Evolutionary conservation across 2,329 filamentous ascomycete genomes (phyloP).

Genomic region (Aureobasidium sp.): DNA sequence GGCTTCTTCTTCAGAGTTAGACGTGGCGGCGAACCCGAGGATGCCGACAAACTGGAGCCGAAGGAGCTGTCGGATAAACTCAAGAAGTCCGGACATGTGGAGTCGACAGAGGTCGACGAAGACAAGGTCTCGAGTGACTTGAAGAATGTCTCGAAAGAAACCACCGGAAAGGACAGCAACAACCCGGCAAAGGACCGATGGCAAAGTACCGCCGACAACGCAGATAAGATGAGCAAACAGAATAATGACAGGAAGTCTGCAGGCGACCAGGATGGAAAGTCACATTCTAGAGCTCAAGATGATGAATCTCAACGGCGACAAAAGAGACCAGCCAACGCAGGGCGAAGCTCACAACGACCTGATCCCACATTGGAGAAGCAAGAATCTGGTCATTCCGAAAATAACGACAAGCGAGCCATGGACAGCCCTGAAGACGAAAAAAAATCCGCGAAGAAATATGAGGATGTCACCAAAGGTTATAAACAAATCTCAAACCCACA

Average conservation of each 20-base stretch:
- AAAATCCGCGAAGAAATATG: not conserved
- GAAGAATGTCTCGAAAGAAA: constrained; percentile 17
- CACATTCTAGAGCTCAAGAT: not conserved
- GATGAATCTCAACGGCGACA: not conserved
- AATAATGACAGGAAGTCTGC: not conserved
- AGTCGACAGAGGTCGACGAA: constrained; percentile 12
- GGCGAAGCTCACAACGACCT: not conserved
- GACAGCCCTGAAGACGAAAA: not conserved
- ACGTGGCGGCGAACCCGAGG: constrained; percentile 23
- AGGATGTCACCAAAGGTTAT: constrained; percentile 13
- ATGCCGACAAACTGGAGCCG: constrained; percentile 16
- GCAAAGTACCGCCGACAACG: not conserved
- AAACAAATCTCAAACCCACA: constrained; percentile 15
- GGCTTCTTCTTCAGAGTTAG: constrained; percentile 34
- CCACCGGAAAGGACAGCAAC: not conserved
- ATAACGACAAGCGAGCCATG: not conserved
- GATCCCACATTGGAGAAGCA: not conserved
- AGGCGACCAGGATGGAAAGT: not conserved
- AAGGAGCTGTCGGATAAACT: not conserved
- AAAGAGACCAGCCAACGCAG: not conserved
- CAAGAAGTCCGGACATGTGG: not conserved
- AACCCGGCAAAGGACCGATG: not conserved
- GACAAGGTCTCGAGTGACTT: constrained; percentile 18
- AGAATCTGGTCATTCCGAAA: not conserved
- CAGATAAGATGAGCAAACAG: not conserved